Base-by-base conservation (phyloP, 805 yeast genomes). In the Teunomyces aglyptinius region DNA sequence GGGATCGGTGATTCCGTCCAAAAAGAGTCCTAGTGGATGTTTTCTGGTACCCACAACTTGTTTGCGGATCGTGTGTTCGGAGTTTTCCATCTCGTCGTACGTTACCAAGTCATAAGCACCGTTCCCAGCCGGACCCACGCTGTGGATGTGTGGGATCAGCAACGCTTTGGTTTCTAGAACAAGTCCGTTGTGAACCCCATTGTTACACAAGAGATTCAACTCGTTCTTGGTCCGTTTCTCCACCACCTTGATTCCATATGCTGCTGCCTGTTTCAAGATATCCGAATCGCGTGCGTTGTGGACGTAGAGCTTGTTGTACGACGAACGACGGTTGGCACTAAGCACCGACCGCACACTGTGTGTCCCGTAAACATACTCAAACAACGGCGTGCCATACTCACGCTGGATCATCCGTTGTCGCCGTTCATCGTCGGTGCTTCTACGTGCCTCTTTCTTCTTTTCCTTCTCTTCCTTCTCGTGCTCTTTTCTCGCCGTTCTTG, bases 1-100 rank as follows among this genome's bases (percentile, higher is more conserved):
- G 0, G 96, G 92, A 62, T 89, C 96, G 11, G 87, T 80, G 38
- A 90, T 75, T 48, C 86, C 89, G 63, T 89, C 96, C 20, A 89
- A 65, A 55, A 76, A 89, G 3, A 89, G 53, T 0, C 89, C 96
- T 13, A 90, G 56, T 2, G 96, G 95, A 55, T 50, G 60, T 28
- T 44, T 50, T 6, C 27, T n/a, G 22, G 40, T 13, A 7, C 40
- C 35, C 5, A 28, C 49, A 27, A 47, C 42, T 13, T 12, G 35
- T 18, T 44, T 43, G 62, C 33, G 58, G 59, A 10, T 20, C 16
- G 10, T 28, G 42, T 32, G 12, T 41, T 51, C 11, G 44, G 45
- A n/a, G 45, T 52, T 52, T 34, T 56, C 55, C 22, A 49, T 40
- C 10, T 58, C 62, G 22, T 60, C 57, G 34, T 52, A 46, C 12